These are phyloP conservation scores for Paraconiothyrium brasiliense DNA, from an alignment of 2,329 filamentous ascomycete species.

Conservation along the genomic window DNA sequence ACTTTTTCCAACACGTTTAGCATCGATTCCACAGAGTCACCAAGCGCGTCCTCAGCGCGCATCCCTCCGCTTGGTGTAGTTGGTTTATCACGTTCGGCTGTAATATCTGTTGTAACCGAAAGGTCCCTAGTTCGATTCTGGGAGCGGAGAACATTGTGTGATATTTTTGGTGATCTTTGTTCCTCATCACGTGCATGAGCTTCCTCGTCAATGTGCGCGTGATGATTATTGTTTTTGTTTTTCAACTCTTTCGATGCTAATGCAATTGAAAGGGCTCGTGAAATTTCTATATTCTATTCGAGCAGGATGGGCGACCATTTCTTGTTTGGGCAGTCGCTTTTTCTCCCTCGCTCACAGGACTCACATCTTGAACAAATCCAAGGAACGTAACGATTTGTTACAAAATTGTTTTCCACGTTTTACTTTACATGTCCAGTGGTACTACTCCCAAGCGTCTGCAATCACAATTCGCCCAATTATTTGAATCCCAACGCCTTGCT, in stretches of 20 bases:
- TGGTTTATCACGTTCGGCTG: constrained; percentile 25
- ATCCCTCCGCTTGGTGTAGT: constrained; percentile 24
- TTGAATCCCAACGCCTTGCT: constrained; percentile 6
- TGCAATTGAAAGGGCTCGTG: no score
- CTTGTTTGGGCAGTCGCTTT: no score
- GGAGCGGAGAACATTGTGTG: constrained; percentile 14
- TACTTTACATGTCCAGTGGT: neutral
- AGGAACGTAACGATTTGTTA: no score
- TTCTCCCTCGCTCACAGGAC: no score
- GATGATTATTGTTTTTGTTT: no score
- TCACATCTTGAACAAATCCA: no score
- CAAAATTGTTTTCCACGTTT: neutral
- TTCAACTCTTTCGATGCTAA: no score
- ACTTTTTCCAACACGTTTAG: neutral
- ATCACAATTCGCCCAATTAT: neutral
- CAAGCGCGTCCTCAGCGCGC: constrained; percentile 10
- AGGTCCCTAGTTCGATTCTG: constrained; percentile 24
- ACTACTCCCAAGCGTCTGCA: neutral
- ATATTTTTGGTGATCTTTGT: neutral
- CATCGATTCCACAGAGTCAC: constrained; percentile 4
- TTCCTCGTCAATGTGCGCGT: neutral
- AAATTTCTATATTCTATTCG: no score
- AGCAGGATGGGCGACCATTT: no score
- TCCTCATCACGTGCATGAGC: no score
- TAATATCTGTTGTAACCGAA: constrained; percentile 22